These are phyloP conservation scores for Nannizziopsis barbatae DNA, from an alignment of 2,329 filamentous ascomycete genomes.

Conservation along the genomic window DNA sequence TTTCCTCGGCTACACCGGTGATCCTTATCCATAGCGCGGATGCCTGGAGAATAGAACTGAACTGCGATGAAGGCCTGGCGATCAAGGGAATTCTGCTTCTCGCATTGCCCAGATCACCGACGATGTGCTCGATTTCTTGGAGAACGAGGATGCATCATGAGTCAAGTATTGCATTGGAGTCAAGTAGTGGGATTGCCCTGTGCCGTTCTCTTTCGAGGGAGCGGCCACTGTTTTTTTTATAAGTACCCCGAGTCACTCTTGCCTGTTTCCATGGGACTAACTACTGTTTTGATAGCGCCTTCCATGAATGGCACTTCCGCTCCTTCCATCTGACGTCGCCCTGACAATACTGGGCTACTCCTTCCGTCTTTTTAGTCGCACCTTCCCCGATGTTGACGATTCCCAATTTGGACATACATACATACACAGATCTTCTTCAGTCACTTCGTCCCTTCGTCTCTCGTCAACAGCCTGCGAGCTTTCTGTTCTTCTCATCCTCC, in stretches of 20 bases:
- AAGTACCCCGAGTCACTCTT: slow-evolving; percentile 22
- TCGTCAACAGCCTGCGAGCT: neutral
- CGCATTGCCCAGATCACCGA: slow-evolving; percentile 9
- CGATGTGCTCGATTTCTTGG: neutral
- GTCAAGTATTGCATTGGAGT: neutral
- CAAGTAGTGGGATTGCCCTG: neutral
- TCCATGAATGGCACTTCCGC: neutral
- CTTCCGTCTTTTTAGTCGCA: neutral
- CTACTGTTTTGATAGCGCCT: slow-evolving; percentile 17
- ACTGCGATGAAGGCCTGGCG: neutral
- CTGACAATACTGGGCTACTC: neutral
- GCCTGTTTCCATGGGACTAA: slow-evolving; percentile 20
- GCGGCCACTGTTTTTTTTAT: slow-evolving; percentile 30
- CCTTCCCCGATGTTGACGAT: too few relatives aligned
- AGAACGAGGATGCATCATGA: slow-evolving; percentile 3
- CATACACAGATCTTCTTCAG: neutral
- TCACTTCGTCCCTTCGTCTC: neutral
- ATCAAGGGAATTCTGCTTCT: slow-evolving; percentile 11
- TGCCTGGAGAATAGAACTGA: slow-evolving; percentile 17
- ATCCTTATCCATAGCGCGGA: neutral
- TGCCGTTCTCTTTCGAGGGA: slow-evolving; percentile 18
- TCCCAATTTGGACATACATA: neutral
- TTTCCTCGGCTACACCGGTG: slow-evolving; percentile 13
- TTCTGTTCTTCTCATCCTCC: neutral
- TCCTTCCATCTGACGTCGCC: neutral